Evolutionary conservation across 805 yeast genomes (phyloP).

Genomic region (Ogataea pini): DNA sequence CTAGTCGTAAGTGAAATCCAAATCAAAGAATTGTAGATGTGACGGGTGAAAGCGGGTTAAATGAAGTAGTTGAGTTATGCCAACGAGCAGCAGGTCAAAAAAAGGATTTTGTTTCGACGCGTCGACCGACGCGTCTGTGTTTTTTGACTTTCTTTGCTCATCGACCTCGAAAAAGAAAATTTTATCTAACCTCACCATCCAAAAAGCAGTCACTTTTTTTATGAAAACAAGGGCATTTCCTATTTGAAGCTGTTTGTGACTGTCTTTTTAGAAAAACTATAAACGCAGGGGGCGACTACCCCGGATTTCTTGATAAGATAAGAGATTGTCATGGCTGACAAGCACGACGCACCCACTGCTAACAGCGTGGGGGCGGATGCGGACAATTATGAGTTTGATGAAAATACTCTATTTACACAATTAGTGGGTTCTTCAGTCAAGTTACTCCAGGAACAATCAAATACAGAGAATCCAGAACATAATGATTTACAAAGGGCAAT

Average conservation of each 20-base stretch:
- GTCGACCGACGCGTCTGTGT: too few relatives aligned
- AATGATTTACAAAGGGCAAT: conserved; percentile 14
- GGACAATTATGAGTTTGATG: conserved; percentile 16
- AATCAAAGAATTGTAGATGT: too few relatives aligned
- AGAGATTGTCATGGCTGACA: conserved; percentile 8
- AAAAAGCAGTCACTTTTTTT: conserved; percentile 6
- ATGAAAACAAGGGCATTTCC: conserved; percentile 11
- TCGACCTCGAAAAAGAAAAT: too few relatives aligned
- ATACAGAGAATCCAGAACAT: conserved; percentile 3
- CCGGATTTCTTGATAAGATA: conserved; percentile 26
- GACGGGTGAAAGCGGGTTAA: too few relatives aligned
- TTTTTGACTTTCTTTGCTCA: not conserved
- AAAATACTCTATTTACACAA: conserved; percentile 15
- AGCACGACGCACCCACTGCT: conserved; percentile 2
- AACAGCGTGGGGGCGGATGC: conserved; percentile 10
- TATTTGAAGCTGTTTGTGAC: conserved; percentile 22
- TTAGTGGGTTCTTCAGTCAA: conserved; percentile 15
- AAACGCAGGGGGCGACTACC: conserved; percentile 13
- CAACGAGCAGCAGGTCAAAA: too few relatives aligned
- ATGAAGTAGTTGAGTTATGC: too few relatives aligned
- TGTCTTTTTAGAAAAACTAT: conserved; percentile 25
- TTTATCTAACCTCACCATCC: conserved; percentile 4
- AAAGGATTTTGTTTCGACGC: too few relatives aligned
- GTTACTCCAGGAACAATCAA: not conserved
- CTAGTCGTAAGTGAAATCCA: too few relatives aligned